Conservation (phyloP, 176 grass and related monocot species). For the Triticum urartu region DNA sequence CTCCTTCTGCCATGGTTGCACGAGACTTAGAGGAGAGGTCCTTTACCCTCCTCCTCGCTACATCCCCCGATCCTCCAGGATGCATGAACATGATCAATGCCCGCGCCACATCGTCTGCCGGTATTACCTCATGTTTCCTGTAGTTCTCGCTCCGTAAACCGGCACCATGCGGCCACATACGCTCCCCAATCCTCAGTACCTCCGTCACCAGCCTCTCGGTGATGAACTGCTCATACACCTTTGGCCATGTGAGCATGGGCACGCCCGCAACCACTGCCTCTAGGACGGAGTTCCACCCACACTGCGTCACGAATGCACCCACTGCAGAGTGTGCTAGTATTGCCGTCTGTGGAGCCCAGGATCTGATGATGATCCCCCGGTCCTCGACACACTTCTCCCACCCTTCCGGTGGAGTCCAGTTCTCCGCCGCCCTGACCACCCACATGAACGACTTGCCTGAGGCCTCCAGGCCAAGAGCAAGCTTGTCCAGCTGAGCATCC, state of each 20-base stretch:
- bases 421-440: background rate
- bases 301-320: slow-evolving; percentile 45
- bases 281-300: slow-evolving; percentile 43
- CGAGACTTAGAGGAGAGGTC: background rate
- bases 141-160: slow-evolving; percentile 9
- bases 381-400: background rate
- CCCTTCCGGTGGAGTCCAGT: background rate
- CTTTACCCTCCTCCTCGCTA: slow-evolving; percentile 7
- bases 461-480: background rate
- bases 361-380: background rate
- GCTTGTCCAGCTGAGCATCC: background rate
- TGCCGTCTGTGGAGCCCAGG: background rate
- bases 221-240: too few species aligned
- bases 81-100: slow-evolving; percentile 28
- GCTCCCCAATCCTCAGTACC: background rate
- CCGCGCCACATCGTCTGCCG: background rate
- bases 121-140: background rate
- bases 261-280: background rate
- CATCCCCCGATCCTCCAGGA: slow-evolving; percentile 1
- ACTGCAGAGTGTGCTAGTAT: background rate
- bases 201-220: slow-evolving; percentile 1
- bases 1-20: background rate
- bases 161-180: background rate
- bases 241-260: too few species aligned
- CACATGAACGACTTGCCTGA: background rate